Percentiles rank a stretch among this genome's conserved stretches.
Evolutionary conservation across 73 alveolate genomes (phyloP).

Genomic region (Paramecium pentaurelia): DNA sequence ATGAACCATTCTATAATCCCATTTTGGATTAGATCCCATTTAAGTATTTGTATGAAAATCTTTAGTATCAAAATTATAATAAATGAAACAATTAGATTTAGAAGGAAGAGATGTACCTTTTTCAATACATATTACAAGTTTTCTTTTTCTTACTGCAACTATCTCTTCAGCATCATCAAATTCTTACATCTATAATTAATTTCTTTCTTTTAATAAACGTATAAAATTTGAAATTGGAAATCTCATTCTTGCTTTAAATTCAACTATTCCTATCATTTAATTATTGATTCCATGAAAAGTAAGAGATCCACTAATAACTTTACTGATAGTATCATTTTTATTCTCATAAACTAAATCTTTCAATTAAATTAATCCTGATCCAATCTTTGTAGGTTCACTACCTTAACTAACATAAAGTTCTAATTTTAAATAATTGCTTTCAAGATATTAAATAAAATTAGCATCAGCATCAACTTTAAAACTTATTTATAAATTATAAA

Average conservation of each 20-base stretch:
- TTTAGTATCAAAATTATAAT: not conserved
- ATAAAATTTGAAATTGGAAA: conserved; percentile 84
- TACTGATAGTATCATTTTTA: conserved; percentile 17
- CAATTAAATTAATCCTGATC: conserved; percentile 68
- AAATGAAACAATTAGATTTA: not conserved
- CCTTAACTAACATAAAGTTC: conserved; percentile 84
- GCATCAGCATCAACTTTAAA: conserved; percentile 88
- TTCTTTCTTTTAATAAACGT: conserved; percentile 81
- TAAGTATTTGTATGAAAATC: conserved; percentile 1
- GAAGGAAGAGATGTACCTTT: not conserved
- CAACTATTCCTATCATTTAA: conserved; percentile 62
- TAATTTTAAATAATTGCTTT: conserved; percentile 73
- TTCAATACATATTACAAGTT: not conserved
- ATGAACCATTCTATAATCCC: conserved; percentile 40
- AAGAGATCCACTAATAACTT: not conserved
- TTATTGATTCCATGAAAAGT: not conserved
- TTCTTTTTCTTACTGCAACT: conserved; percentile 12
- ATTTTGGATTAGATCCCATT: not conserved
- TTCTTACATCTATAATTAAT: conserved; percentile 60
- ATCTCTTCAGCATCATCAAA: conserved; percentile 3
- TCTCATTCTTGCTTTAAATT: conserved; percentile 93
- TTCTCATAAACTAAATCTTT: conserved; percentile 70
- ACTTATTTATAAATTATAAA: conserved; percentile 83
- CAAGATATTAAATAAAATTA: conserved; percentile 77
- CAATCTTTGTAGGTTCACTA: conserved; percentile 73